phyloP scores from a whole-genome alignment of 176 grass and related monocot genomes.

The Microstegium vimineum region DNA sequence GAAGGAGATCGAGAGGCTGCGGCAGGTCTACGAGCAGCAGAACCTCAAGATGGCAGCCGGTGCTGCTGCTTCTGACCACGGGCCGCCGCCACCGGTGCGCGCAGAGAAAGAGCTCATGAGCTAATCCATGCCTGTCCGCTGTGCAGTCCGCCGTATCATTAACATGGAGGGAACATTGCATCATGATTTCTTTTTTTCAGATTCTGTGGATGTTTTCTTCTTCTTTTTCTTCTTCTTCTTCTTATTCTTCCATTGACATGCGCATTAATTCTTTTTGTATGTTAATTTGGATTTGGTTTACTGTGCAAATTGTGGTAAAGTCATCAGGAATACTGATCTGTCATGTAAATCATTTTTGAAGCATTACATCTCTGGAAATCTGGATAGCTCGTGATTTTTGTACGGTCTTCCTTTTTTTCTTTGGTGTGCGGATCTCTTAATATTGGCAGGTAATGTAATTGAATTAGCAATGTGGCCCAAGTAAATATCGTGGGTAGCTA shows the following conservation, averaged over 20 bases:
- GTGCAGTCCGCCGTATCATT: conserved; percentile 38
- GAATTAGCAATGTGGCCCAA: neutral
- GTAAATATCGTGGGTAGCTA: neutral
- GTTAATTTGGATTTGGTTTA: conserved; percentile 9
- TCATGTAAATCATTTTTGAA: conserved; percentile 31
- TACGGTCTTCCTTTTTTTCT: neutral
- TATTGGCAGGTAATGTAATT: neutral
- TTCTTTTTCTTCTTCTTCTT: neutral
- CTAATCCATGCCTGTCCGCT: neutral
- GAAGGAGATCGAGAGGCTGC: conserved; percentile 90
- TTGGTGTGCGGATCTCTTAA: neutral
- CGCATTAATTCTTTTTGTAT: conserved; percentile 31
- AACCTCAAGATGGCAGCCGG: conserved; percentile 48
- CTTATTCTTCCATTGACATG: conserved; percentile 27
- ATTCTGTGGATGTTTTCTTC: conserved; percentile 30
- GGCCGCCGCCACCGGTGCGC: conserved; percentile 27
- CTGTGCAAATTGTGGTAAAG: conserved; percentile 16
- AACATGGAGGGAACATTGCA: conserved; percentile 30
- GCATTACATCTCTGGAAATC: neutral
- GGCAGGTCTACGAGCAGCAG: conserved; percentile 88
- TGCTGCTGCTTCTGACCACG: conserved; percentile 9
- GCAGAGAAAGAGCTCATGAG: conserved; percentile 50
- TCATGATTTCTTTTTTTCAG: conserved; percentile 20
- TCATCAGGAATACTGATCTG: neutral
- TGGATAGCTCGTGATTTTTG: neutral